Evolutionary conservation across 1,284 basidiomycete species (phyloP), one percentile per base, ranked within the genome.

Genomic region (Amylostereum areolatum): DNA sequence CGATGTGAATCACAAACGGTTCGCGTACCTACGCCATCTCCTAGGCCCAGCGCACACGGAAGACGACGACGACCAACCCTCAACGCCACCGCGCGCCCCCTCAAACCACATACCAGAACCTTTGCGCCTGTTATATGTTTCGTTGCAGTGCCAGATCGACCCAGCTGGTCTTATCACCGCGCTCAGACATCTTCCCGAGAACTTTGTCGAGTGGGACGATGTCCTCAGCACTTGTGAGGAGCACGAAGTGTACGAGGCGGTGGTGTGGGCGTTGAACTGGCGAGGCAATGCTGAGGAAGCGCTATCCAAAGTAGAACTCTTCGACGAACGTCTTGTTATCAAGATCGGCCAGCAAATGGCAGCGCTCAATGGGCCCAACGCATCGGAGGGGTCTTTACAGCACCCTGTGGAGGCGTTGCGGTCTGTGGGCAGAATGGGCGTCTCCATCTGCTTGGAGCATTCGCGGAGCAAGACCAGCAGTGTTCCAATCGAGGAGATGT

Each of bases 251-350:
- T 87, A 80, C 57, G 85, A 92, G 52, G 91, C 86, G 2, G 82
- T 89, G 25, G 70, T 98, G 2, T 98, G 95, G 95, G 77, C 83
- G 1, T 67, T 87, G 45, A 80, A 93, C 59, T 76, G 77, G 53
- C 71, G 70, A 27, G 89, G 85, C 1, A 72, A 80, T 45, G 78
- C 85, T 2, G 68, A 70, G 33, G 75, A 76, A 29, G 89, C 92
- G 3, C 75, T 97, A 31, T 64, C 70, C 35, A 88, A 83, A 54
- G 77, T 85, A 0, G 82, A 83, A 36, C 60, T 60, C 0, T 85
- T 85, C 53, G 78, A 88, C 50, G 75, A 78, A 49, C 64, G 62
- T 12, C 64, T 87, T 47, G 80, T 81, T 0, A 68, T 71, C 3
- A 66, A 70, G 18, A 62, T 94, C 12, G 69, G 74, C 11, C 65